Evolutionary conservation across 495 filamentous ascomycete genomes (phyloP), one percentile per base, ranked within the genome.

Genomic region (Lichina pygmaea): DNA sequence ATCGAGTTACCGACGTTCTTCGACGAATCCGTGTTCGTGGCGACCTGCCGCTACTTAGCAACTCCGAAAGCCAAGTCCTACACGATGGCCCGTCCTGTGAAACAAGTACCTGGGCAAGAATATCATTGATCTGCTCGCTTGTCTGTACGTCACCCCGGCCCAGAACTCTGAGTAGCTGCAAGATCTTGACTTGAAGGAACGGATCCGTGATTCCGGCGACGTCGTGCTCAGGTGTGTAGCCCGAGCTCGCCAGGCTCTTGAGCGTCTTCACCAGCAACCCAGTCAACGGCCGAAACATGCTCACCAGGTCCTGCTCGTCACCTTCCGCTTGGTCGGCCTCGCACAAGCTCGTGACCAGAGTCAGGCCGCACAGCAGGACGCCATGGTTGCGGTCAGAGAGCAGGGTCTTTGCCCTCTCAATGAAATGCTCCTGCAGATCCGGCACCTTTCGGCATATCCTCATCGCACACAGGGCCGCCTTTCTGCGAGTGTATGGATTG

Each of bases 381-480:
- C 89, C 89, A 55, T 97, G 89, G 60, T 97, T 97, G 36, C 76
- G 65, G 56, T 97, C 89, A 24, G 79, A 78, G 9, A 97, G 61
- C n/a, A 97, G 66, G 16, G 77, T 68, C 51, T 89, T 78, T 31
- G 85, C 78, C 59, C 93, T 94, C 48, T 95, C 91, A 30, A 94
- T 54, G 54, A 95, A 97, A 58, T 97, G 84, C 54, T 97, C 89
- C 61, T 93, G 83, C 34, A 97, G 67, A 56, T 97, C 89, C 6
- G 89, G 89, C 39, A 95, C 91, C 60, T 97, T 97, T 51, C 85
- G 75, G 62, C 85, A 93, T 63, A 97, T 92, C 37, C 91, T 72
- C 91, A 97, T 97, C n/a, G 89, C 89, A 59, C 89, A 97, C n/a
- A 97, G 70, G 6, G 89, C 91, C 34, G 91, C 89, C 67, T 97